Conservation (phyloP, 2,329 filamentous ascomycete genomes). For the Talaromyces sp. region DNA sequence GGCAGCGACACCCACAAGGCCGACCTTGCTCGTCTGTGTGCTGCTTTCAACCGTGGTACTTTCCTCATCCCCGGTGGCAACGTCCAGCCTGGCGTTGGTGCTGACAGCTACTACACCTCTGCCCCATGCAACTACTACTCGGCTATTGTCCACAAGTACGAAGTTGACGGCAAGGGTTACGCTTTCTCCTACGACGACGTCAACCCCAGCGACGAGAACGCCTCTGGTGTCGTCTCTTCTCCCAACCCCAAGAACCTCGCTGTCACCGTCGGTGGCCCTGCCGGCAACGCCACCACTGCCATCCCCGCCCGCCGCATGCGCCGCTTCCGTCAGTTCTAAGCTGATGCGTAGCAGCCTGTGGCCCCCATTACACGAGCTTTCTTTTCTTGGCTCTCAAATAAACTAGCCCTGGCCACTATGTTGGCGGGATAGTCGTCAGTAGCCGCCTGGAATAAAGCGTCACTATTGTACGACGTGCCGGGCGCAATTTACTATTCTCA, state of each 20-base stretch:
- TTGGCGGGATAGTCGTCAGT: background rate
- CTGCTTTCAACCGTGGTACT: slow-evolving; percentile 46
- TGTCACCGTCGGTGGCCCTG: slow-evolving; percentile 43
- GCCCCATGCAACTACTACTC: slow-evolving; percentile 43
- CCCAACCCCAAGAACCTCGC: slow-evolving; percentile 43
- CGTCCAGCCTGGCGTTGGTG: slow-evolving; percentile 38
- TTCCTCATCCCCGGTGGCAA: slow-evolving; percentile 45
- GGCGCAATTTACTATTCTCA: background rate
- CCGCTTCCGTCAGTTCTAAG: background rate
- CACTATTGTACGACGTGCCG: background rate
- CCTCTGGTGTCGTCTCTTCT: slow-evolving; percentile 51
- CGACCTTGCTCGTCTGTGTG: slow-evolving; percentile 46
- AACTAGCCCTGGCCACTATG: background rate
- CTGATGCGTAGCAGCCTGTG: background rate
- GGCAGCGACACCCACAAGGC: slow-evolving; percentile 41
- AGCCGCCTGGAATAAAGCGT: background rate
- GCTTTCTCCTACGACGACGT: slow-evolving; percentile 67
- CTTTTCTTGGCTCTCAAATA: background rate
- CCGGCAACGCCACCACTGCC: background rate
- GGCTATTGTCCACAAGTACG: slow-evolving; percentile 53
- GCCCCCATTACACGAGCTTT: background rate
- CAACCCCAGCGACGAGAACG: slow-evolving; percentile 48
- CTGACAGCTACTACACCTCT: slow-evolving; percentile 40
- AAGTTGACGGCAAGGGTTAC: slow-evolving; percentile 58
- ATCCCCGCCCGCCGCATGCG: background rate